Percentiles rank a stretch among this genome's conserved stretches.
phyloP scores from a whole-genome alignment of 306 rosid genomes.

The Medicago lupulina region DNA sequence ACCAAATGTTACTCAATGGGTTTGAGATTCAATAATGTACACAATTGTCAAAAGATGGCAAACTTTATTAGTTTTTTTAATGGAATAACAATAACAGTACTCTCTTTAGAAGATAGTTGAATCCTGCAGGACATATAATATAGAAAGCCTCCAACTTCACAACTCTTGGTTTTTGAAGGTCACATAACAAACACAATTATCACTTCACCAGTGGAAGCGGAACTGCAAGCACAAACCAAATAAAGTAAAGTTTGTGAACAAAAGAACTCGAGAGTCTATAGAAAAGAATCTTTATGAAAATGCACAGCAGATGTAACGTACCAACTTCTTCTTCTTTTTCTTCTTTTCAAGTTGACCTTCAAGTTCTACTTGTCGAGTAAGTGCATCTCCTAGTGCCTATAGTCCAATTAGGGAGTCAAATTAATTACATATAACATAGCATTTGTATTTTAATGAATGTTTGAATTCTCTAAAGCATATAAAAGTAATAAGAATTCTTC shows the following conservation, averaged over 20 bases:
- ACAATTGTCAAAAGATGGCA: slow-evolving; percentile 45
- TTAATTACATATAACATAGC: neutral
- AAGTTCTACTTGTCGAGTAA: slow-evolving; percentile 62
- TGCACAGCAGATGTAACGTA: slow-evolving; percentile 45
- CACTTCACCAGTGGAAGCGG: slow-evolving; percentile 51
- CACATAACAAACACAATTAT: slow-evolving; percentile 16
- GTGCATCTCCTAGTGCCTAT: slow-evolving; percentile 80
- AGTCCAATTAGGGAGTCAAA: neutral
- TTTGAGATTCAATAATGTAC: slow-evolving; percentile 16
- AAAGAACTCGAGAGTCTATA: slow-evolving; percentile 7
- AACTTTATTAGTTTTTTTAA: slow-evolving; percentile 34
- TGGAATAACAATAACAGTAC: neutral
- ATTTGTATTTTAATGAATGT: too few species aligned
- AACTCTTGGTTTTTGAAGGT: slow-evolving; percentile 17
- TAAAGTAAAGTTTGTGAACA: slow-evolving; percentile 26
- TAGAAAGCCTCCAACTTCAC: slow-evolving; percentile 46
- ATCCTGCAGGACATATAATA: slow-evolving; percentile 37
- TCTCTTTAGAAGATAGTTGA: slow-evolving; percentile 43
- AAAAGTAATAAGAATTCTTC: too few species aligned
- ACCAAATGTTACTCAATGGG: slow-evolving; percentile 3
- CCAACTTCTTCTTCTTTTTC: slow-evolving; percentile 74
- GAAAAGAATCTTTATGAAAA: neutral
- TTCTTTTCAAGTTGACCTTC: slow-evolving; percentile 69
- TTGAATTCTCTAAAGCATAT: too few species aligned
- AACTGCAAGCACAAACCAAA: slow-evolving; percentile 63